phyloP scores from a whole-genome alignment of 2,329 filamentous ascomycete species.

The Paecilomyces sp. region DNA sequence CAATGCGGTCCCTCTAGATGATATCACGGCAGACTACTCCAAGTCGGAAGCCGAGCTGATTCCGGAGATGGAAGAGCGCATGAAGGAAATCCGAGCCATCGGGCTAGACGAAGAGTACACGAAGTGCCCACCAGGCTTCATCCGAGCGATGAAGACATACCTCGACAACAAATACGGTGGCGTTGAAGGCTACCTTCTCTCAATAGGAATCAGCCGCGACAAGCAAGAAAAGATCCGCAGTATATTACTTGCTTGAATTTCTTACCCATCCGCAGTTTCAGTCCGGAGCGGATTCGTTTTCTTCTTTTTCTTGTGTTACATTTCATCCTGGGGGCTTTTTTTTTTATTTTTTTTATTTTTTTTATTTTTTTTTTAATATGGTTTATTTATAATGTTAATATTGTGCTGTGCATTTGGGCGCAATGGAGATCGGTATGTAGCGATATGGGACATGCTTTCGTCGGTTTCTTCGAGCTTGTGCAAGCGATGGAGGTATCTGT shows the following conservation, averaged over 20 bases:
- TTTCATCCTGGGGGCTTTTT: too few species aligned
- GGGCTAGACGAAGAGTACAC: constrained; percentile 70
- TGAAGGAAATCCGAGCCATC: constrained; percentile 62
- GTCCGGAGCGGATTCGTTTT: not conserved
- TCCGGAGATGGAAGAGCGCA: constrained; percentile 54
- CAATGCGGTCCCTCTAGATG: constrained; percentile 45
- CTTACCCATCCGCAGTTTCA: not conserved
- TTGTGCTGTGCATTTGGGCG: not conserved
- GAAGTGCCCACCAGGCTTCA: constrained; percentile 57
- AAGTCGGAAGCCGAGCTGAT: constrained; percentile 56
- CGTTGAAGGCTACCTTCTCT: constrained; percentile 56
- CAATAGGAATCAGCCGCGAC: constrained; percentile 50
- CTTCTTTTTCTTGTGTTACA: not conserved
- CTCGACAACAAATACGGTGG: constrained; percentile 59
- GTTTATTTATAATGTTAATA: not conserved
- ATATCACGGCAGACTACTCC: constrained; percentile 65
- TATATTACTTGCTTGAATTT: constrained; percentile 16
- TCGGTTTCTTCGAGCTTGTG: not conserved
- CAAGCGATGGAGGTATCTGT: not conserved
- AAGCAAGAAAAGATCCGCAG: constrained; percentile 34
- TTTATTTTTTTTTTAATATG: too few species aligned
- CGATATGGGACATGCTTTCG: not conserved
- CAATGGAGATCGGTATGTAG: not conserved
- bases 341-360: too few species aligned
- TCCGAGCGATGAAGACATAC: constrained; percentile 51